phyloP scores from a whole-genome alignment of 176 grass and related monocot genomes.

The Oryza brachyantha region DNA sequence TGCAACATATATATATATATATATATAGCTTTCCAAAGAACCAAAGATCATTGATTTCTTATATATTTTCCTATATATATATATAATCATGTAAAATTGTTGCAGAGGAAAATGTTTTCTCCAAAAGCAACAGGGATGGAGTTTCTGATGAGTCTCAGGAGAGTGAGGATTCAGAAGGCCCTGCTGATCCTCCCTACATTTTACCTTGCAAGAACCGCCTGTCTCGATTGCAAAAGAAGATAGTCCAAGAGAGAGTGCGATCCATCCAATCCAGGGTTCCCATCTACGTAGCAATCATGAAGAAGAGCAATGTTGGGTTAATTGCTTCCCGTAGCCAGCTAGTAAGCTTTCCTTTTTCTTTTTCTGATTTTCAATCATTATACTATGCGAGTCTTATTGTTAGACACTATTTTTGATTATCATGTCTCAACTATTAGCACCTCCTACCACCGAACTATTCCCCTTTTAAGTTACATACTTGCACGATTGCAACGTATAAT shows the following conservation, averaged over 20 bases:
- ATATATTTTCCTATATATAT: too few species aligned
- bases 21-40: background rate
- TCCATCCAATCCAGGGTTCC: slow-evolving; percentile 1
- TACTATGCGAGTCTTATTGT: background rate
- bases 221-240: slow-evolving; percentile 27
- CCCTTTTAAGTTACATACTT: background rate
- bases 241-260: slow-evolving; percentile 25
- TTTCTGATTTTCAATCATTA: background rate
- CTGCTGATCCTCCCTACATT: background rate
- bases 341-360: background rate
- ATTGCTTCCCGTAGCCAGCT: background rate
- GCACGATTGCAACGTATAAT: too few species aligned
- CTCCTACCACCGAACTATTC: background rate
- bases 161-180: background rate
- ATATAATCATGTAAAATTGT: background rate
- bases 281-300: slow-evolving; percentile 31
- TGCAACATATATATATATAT: background rate
- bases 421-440: background rate
- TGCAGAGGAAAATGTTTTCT: slow-evolving; percentile 7
- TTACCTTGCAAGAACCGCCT: background rate
- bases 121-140: background rate
- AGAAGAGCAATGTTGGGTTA: background rate
- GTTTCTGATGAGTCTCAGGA: background rate
- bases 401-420: background rate
- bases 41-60: background rate